Base-by-base conservation (phyloP, 1,284 basidiomycete species). In the Malassezia arunalokei region DNA sequence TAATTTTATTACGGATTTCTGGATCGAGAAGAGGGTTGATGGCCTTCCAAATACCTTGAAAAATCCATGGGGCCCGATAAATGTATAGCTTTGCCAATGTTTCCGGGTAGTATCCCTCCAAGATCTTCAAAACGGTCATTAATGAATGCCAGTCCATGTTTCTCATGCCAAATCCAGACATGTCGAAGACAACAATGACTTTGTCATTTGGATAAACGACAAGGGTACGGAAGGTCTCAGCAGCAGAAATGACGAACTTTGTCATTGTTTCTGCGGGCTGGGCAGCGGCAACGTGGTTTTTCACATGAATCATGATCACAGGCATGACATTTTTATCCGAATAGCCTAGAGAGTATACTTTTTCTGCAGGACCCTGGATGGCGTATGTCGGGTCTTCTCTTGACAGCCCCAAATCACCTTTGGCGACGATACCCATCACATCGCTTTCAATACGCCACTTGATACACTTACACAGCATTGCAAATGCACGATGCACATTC, bases 51-150 rank as follows among this genome's bases (percentile, higher is more conserved):
- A 71, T 65, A 24, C 73, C 74, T 30, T 66, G 62, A 58, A 75
- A 75, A 45, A 75, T 71, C 73, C 73, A 75, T 1, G 74, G 74
- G 1, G 74, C 73, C 11, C 70, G 66, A 62, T 75, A 68, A 40
- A 75, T 67, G 50, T 71, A 66, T 33, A 75, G 65, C 40, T 61
- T 66, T 31, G 62, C 67, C 20, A 75, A 66, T 15, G 71, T 72
- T 50, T 75, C 74, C 3, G 74, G 74, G 52, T 73, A 75, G 61
- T 75, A 74, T 4, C 69, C 68, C 50, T 75, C 69, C 39, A 73
- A 56, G 49, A 68, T 71, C 48, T 65, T 62, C 47, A 68, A 50
- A 37, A 71, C 63, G 43, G 57, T 68, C 33, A 29, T 47, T 6
- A 56, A 42, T 29, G 64, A 58, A 48, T 60, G 58, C 67, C 66